Conservation (phyloP, 1,284 basidiomycete genomes). For the Meira miltonrushii region DNA sequence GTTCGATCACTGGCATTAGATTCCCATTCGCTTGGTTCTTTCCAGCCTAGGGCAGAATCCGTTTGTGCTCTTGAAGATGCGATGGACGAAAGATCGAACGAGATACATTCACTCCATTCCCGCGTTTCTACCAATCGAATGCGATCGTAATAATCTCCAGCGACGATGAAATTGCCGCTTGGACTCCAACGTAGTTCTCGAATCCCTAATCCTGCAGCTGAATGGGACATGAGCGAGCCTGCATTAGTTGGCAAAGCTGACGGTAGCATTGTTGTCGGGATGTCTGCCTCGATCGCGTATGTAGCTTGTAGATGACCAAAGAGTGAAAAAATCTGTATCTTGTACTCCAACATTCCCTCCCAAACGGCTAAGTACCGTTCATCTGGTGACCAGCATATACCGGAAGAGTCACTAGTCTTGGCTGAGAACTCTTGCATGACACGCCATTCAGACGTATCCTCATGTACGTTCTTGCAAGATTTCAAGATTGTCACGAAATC, state of each 20-base stretch:
- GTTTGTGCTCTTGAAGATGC: not conserved
- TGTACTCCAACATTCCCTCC: conserved; percentile 7
- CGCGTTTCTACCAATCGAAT: not conserved
- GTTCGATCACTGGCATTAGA: not conserved
- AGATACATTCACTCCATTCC: not conserved
- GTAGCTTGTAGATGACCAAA: conserved; percentile 5
- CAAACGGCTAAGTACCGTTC: conserved; percentile 3
- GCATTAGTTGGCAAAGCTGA: not conserved
- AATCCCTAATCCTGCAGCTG: conserved; percentile 2
- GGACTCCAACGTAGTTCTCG: conserved; percentile 1
- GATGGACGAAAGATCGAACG: not conserved
- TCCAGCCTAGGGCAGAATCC: not conserved
- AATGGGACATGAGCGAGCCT: too few relatives aligned
- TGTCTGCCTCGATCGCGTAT: not conserved
- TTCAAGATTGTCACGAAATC: conserved; percentile 1
- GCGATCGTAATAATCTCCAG: conserved; percentile 1
- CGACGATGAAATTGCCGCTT: not conserved
- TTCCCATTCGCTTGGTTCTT: not conserved
- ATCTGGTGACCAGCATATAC: conserved; percentile 5
- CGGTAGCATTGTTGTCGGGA: not conserved
- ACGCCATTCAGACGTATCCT: not conserved
- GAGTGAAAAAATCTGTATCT: conserved; percentile 1
- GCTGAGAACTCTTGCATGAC: not conserved
- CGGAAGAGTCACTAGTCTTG: not conserved
- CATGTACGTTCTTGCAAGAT: not conserved